A percentile compares a stretch with the other conserved stretches of the same genome.
Evolutionary conservation across 2,329 filamentous ascomycete species (phyloP).

Genomic region (Botrytis byssoidea): DNA sequence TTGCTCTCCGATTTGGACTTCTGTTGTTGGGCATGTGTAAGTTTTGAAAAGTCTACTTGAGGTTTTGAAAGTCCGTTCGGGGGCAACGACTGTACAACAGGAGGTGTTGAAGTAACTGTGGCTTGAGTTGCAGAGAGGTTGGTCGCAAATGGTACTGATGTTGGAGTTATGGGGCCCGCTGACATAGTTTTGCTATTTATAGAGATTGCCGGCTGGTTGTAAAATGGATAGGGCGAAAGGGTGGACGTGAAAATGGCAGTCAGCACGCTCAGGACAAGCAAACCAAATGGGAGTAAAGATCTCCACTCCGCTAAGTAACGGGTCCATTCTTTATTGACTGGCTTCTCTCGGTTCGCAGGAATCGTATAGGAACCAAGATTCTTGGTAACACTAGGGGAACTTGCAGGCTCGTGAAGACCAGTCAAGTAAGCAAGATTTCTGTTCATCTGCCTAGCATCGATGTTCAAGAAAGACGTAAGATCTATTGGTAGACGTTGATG

Average conservation of each 20-base stretch:
- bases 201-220: constrained; percentile 31
- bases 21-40: constrained; percentile 26
- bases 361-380: constrained; percentile 22
- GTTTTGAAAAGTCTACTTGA: constrained; percentile 41
- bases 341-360: constrained; percentile 30
- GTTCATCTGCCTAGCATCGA: constrained; percentile 54
- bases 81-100: constrained; percentile 39
- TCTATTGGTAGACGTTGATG: constrained; percentile 50
- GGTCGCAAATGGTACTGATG: constrained; percentile 26
- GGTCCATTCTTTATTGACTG: constrained; percentile 26
- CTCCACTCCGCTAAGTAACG: constrained; percentile 31
- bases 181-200: constrained; percentile 38
- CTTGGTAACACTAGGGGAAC: constrained; percentile 14
- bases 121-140: constrained; percentile 31
- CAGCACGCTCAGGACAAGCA: constrained; percentile 34
- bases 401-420: constrained; percentile 35
- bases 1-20: constrained; percentile 29
- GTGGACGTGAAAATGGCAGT: constrained; percentile 27
- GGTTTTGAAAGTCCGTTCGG: constrained; percentile 44
- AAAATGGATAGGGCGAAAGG: constrained; percentile 29
- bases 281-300: constrained; percentile 30
- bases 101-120: constrained; percentile 36
- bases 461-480: constrained; percentile 49
- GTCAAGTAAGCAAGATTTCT: constrained; percentile 52
- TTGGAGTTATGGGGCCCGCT: constrained; percentile 31